Evolutionary conservation across 306 rosid genomes (phyloP).

Genomic region (Cucurbita moschata): DNA sequence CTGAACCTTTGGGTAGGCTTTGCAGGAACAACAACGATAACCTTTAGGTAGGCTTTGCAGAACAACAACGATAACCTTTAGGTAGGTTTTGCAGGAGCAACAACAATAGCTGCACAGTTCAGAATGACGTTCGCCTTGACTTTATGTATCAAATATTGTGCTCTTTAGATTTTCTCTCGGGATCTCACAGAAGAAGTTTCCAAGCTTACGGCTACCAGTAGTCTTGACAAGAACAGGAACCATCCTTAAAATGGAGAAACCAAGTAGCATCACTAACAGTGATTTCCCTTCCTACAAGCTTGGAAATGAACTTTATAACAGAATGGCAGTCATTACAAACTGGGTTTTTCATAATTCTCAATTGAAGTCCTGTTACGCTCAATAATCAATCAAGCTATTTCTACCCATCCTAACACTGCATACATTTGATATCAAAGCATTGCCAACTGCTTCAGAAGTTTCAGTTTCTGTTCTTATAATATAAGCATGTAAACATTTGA

Average conservation of each 20-base stretch:
- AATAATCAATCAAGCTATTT: conserved; percentile 39
- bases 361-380: conserved; percentile 27
- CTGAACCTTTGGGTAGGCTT: too few species aligned
- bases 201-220: conserved; percentile 55
- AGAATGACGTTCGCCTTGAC: too few species aligned
- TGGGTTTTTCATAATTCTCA: conserved; percentile 79
- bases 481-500: conserved; percentile 66
- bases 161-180: too few species aligned
- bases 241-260: conserved; percentile 76
- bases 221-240: conserved; percentile 66
- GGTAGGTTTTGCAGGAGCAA: too few species aligned
- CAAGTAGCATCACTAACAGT: conserved; percentile 64
- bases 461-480: conserved; percentile 33
- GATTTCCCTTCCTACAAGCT: conserved; percentile 70
- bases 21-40: too few species aligned
- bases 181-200: background rate
- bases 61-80: too few species aligned
- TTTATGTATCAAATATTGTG: background rate
- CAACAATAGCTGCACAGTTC: too few species aligned
- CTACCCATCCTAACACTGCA: conserved; percentile 56
- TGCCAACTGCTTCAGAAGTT: conserved; percentile 29
- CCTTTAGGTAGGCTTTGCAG: too few species aligned
- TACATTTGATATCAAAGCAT: conserved; percentile 70
- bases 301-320: conserved; percentile 76
- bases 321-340: conserved; percentile 75